Percentiles rank a stretch among this genome's conserved stretches.
Conservation (phyloP, 2,329 filamentous ascomycete genomes). For the Aspergillus niger region DNA sequence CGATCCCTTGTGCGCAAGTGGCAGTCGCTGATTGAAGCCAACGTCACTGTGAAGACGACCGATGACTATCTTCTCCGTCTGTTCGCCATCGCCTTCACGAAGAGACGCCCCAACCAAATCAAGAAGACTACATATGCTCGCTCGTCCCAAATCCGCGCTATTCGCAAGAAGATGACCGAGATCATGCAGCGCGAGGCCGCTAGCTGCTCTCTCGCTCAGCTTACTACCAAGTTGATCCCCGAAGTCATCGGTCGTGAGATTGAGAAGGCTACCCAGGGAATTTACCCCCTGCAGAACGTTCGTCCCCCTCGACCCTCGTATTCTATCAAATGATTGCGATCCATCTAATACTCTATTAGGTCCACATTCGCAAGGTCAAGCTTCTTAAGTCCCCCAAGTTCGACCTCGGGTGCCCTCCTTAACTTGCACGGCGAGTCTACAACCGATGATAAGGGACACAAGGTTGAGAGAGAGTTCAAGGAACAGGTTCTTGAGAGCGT, state of each 20-base stretch:
- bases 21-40: conserved; percentile 99
- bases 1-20: conserved; percentile 99
- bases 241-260: conserved; percentile 99
- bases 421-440: conserved; percentile 96
- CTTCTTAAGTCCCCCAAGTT: conserved; percentile 98
- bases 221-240: conserved; percentile 97
- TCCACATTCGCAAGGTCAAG: conserved; percentile 99
- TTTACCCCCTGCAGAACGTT: conserved; percentile 99
- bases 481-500: conserved; percentile 92
- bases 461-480: conserved; percentile 99
- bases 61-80: conserved; percentile 99
- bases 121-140: conserved; percentile 99
- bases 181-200: conserved; percentile 97
- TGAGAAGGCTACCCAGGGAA: conserved; percentile 98
- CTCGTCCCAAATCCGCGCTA: conserved; percentile 94
- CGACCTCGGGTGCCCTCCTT: conserved; percentile 94
- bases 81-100: conserved; percentile 99
- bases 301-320: conserved; percentile 29
- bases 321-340: neutral
- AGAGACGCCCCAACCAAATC: conserved; percentile 98
- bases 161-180: conserved; percentile 99
- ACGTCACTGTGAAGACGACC: conserved; percentile 99
- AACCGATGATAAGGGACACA: conserved; percentile 95
- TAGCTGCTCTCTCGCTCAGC: conserved; percentile 91
- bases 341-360: conserved; percentile 59